Evolutionary conservation across 305 asterid species (phyloP).

Genomic region (Fraxinus latifolia): DNA sequence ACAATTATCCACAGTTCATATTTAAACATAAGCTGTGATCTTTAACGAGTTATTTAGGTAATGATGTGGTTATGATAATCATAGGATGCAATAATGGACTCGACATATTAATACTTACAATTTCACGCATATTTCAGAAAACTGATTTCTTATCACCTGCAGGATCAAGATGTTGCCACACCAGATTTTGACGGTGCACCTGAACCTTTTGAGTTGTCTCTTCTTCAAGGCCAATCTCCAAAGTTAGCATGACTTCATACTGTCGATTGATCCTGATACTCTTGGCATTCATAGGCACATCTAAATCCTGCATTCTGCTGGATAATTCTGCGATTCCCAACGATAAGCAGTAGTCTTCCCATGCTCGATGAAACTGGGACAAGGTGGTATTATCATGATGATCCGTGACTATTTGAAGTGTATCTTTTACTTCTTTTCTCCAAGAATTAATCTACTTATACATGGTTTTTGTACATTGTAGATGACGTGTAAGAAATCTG

Average conservation of each 20-base stretch:
- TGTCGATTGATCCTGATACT: constrained; percentile 1
- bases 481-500: too few species aligned
- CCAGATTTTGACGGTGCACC: constrained; percentile 26
- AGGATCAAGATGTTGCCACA: constrained; percentile 30
- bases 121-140: background rate
- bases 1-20: background rate
- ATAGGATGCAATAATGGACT: background rate
- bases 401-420: background rate
- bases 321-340: background rate
- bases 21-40: background rate
- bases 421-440: background rate
- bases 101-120: background rate
- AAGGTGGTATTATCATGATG: background rate
- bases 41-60: background rate
- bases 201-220: constrained; percentile 32
- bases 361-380: background rate
- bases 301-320: background rate
- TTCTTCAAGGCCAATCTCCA: constrained; percentile 24
- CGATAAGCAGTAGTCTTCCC: background rate
- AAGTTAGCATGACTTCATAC: constrained; percentile 8
- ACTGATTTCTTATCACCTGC: constrained; percentile 11
- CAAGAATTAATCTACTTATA: background rate
- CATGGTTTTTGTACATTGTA: too few species aligned
- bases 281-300: background rate
- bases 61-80: background rate